Evolutionary conservation across 2,329 filamentous ascomycete genomes (phyloP).

Genomic region (Penicillium sp.): DNA sequence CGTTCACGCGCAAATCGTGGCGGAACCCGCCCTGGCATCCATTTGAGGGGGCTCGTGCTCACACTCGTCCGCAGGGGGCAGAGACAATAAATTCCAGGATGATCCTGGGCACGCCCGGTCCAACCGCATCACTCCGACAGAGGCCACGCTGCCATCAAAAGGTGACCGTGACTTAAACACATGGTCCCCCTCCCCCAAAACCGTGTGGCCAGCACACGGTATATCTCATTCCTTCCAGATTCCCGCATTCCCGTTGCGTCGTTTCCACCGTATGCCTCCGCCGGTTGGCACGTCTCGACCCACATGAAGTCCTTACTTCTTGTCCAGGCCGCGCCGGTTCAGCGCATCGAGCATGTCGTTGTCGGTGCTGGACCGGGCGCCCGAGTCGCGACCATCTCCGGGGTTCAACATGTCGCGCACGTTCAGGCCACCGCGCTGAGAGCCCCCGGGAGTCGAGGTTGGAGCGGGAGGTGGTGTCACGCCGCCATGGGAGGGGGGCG

Average conservation of each 20-base stretch:
- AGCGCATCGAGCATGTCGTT: conserved; percentile 52
- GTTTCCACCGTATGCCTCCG: conserved; percentile 1
- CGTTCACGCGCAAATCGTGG: neutral
- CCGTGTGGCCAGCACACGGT: conserved; percentile 28
- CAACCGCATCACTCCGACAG: conserved; percentile 12
- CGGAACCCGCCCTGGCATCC: neutral
- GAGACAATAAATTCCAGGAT: conserved; percentile 2
- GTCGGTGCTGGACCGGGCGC: conserved; percentile 46
- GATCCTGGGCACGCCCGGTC: conserved; percentile 1
- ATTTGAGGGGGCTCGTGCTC: neutral
- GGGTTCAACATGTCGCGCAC: conserved; percentile 51
- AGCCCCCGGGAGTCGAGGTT: conserved; percentile 34
- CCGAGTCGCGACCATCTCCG: conserved; percentile 29
- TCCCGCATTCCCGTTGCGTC: conserved; percentile 12
- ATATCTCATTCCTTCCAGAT: conserved; percentile 11
- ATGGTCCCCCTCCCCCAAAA: conserved; percentile 15
- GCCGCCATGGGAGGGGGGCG: conserved; percentile 29
- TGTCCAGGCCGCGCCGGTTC: conserved; percentile 40
- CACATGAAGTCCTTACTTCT: conserved; percentile 19
- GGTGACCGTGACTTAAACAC: conserved; percentile 14
- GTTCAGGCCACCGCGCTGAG: conserved; percentile 43
- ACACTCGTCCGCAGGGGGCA: neutral
- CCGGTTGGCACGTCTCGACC: neutral
- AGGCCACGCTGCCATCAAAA: conserved; percentile 9
- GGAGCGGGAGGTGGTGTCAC: conserved; percentile 39